Conservation (phyloP, 2,329 filamentous ascomycete species). For the Chalara sp. region DNA sequence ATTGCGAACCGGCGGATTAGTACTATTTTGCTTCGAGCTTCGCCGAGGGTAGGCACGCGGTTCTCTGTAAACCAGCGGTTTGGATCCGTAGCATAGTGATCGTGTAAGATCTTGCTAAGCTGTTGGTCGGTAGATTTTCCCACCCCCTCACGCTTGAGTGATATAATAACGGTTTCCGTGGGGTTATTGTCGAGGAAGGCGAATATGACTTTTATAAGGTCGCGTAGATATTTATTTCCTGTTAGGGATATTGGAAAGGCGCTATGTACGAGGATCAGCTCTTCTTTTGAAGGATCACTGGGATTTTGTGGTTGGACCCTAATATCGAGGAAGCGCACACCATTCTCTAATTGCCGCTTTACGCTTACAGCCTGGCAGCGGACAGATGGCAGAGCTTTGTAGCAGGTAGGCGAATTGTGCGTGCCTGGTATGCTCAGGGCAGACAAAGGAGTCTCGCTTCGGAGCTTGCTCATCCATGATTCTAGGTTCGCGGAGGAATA, state of each 20-base stretch:
- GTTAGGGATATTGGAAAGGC: slow-evolving; percentile 84
- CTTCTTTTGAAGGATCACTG: slow-evolving; percentile 51
- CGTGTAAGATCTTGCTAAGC: slow-evolving; percentile 64
- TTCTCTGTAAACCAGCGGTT: slow-evolving; percentile 74
- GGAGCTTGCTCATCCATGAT: slow-evolving; percentile 75
- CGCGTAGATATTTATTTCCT: slow-evolving; percentile 70
- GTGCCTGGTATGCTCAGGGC: slow-evolving; percentile 88
- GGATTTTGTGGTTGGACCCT: slow-evolving; percentile 63
- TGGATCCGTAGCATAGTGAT: slow-evolving; percentile 58
- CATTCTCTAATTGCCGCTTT: slow-evolving; percentile 74
- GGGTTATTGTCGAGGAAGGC: slow-evolving; percentile 72
- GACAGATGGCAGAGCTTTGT: slow-evolving; percentile 82
- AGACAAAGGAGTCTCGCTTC: slow-evolving; percentile 66
- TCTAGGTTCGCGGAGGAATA: slow-evolving; percentile 64
- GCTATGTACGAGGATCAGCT: slow-evolving; percentile 78
- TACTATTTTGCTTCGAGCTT: slow-evolving; percentile 75
- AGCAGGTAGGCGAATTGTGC: slow-evolving; percentile 85
- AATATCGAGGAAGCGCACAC: slow-evolving; percentile 91
- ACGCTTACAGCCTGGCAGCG: slow-evolving; percentile 82
- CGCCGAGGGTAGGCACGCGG: slow-evolving; percentile 69
- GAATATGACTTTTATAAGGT: slow-evolving; percentile 64
- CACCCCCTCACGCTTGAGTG: slow-evolving; percentile 83
- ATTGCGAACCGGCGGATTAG: slow-evolving; percentile 75
- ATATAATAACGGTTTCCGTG: slow-evolving; percentile 77
- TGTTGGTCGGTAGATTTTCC: slow-evolving; percentile 75